Conservation (phyloP, 768 basidiomycete species). For the Agrocybe pediades region DNA sequence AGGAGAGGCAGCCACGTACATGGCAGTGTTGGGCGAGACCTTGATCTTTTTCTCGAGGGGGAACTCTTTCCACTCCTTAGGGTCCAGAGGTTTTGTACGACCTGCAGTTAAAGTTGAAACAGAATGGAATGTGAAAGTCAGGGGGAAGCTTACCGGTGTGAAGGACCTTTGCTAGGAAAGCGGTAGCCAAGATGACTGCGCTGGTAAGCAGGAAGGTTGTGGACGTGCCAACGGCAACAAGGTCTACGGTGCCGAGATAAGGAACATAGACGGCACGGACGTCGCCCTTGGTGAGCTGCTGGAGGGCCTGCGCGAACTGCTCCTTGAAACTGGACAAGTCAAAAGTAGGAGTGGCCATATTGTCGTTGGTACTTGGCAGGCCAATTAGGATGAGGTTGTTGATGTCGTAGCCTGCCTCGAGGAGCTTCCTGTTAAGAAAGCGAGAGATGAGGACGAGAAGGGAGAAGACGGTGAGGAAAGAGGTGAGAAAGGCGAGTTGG, state of each 20-base stretch:
- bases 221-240: conserved; percentile 36
- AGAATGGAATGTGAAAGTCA: conserved; percentile 13
- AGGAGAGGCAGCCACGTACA: conserved; percentile 51
- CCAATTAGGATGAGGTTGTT: conserved; percentile 66
- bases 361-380: conserved; percentile 35
- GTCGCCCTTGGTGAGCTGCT: conserved; percentile 17
- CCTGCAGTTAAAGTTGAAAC: conserved; percentile 37
- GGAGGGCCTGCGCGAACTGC: conserved; percentile 4
- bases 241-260: conserved; percentile 35
- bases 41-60: conserved; percentile 77
- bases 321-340: conserved; percentile 5
- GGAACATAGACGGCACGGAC: conserved; percentile 37
- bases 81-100: conserved; percentile 67
- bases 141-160: conserved; percentile 37
- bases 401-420: conserved; percentile 57
- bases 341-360: conserved; percentile 4
- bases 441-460: conserved; percentile 47
- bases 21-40: conserved; percentile 94
- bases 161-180: conserved; percentile 56
- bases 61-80: conserved; percentile 80
- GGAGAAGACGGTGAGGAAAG: conserved; percentile 49
- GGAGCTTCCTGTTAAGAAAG: conserved; percentile 45
- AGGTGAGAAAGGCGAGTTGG: conserved; percentile 56
- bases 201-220: conserved; percentile 57
- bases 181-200: conserved; percentile 46